These are phyloP conservation scores for Suillus lakei DNA, from an alignment of 768 basidiomycete species.

Conservation along the genomic window DNA sequence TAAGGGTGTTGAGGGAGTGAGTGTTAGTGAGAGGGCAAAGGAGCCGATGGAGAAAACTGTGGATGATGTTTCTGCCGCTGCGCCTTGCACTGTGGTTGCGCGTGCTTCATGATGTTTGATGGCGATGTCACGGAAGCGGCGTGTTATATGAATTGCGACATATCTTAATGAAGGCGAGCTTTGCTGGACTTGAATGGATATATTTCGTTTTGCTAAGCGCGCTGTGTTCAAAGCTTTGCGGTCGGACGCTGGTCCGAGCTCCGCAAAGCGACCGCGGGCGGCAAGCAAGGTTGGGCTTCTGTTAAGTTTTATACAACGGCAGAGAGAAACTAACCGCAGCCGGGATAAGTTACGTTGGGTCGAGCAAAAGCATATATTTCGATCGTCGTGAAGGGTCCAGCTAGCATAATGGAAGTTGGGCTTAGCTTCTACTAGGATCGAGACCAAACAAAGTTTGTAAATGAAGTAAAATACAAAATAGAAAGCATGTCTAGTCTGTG, in stretches of 20 bases:
- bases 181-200: constrained; percentile 5
- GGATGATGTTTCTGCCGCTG: constrained; percentile 15
- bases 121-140: background rate
- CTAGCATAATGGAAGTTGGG: background rate
- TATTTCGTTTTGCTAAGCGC: background rate
- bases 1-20: constrained; percentile 14
- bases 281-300: background rate
- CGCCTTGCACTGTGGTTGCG: constrained; percentile 22
- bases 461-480: background rate
- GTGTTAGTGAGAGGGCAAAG: constrained; percentile 18
- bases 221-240: background rate
- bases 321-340: background rate
- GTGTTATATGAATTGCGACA: background rate
- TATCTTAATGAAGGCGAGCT: constrained; percentile 3
- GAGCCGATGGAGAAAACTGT: constrained; percentile 14
- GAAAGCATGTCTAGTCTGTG: background rate
- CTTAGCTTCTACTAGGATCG: background rate
- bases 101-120: background rate
- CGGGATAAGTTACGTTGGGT: background rate
- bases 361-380: background rate
- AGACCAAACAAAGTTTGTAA: background rate
- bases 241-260: background rate
- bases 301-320: background rate
- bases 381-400: constrained; percentile 5
- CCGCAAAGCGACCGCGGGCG: constrained; percentile 5